Base-by-base conservation (phyloP, 1,284 basidiomycete genomes). In the Ustilago cynodontis region DNA sequence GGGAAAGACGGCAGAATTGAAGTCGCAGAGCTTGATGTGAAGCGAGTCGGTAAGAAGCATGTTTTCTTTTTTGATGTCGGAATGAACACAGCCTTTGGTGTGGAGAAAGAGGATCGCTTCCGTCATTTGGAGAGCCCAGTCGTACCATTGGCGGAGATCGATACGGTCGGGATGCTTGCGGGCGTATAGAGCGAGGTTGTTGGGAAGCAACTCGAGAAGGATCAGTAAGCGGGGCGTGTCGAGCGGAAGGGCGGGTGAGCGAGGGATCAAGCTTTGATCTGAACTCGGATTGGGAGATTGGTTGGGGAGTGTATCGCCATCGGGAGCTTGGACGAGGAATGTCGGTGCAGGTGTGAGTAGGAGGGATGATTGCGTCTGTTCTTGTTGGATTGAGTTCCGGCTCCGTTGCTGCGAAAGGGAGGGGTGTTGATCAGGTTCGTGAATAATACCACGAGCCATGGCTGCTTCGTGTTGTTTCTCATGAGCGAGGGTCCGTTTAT, bases 21-120 rank as follows among this genome's bases (percentile, higher is more conserved):
- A 85, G 50, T 86, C 84, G 65, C 82, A 84, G 3, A 86, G 66
- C 64, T 85, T 85, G 56, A 82, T 64, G 16, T 66, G 24, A 37
- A 83, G 73, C 16, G 77, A 68, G n/a, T 75, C 66, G 16, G 82
- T 77, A 29, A 85, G 58, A 39, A 85, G 69, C 57, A 84, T 79
- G 59, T 86, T 86, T 54, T 86, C 82, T 59, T 80, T 78, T 65
- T 86, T 86, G 57, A 86, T 76, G 59, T 86, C 84, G 11, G 79
- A 78, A 47, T 86, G 84, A 5, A 84, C 76, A 45, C 81, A 83
- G 11, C 82, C 83, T 10, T 74, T 71, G 0, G 31, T 56, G 61
- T 86, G 84, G 2, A 85, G 71, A 62, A 81, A 86, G 47, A 65
- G 71, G 31, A 86, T 29, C 0, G 79, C 78, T 1, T 59, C 55